phyloP scores from a whole-genome alignment of 805 yeast species.

The Saturnispora kantuleensis region DNA sequence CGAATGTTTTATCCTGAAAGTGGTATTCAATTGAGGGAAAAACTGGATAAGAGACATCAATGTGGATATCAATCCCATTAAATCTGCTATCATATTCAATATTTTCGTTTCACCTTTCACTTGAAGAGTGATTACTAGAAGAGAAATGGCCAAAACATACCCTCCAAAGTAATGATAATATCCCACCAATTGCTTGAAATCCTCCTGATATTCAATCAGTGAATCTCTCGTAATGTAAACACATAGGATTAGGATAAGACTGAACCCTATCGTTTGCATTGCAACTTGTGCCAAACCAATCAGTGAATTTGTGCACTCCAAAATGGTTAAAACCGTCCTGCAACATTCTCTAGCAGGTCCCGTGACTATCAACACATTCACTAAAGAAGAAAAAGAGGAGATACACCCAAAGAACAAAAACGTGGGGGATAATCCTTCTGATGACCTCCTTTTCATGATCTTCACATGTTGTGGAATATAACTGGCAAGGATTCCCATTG shows the following conservation, averaged over 20 bases:
- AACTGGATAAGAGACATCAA: slow-evolving; percentile 59
- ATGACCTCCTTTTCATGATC: slow-evolving; percentile 45
- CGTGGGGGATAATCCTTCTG: slow-evolving; percentile 71
- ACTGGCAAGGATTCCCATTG: slow-evolving; percentile 58
- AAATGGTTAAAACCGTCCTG: slow-evolving; percentile 28
- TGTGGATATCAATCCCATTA: slow-evolving; percentile 59
- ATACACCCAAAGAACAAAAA: slow-evolving; percentile 62
- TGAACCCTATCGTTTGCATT: slow-evolving; percentile 50
- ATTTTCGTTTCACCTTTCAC: slow-evolving; percentile 10
- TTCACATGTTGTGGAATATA: slow-evolving; percentile 69
- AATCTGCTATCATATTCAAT: slow-evolving; percentile 36
- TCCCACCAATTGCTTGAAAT: slow-evolving; percentile 31
- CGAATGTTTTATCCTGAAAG: slow-evolving; percentile 58
- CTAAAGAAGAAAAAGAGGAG: slow-evolving; percentile 56
- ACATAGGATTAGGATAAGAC: slow-evolving; percentile 46
- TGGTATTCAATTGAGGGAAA: slow-evolving; percentile 69
- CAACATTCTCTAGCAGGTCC: slow-evolving; percentile 58
- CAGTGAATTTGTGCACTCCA: slow-evolving; percentile 59
- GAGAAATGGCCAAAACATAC: slow-evolving; percentile 27
- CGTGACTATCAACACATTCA: slow-evolving; percentile 57
- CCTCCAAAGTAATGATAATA: slow-evolving; percentile 33
- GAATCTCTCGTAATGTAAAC: slow-evolving; percentile 38
- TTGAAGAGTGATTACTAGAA: slow-evolving; percentile 27
- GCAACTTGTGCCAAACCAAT: slow-evolving; percentile 60
- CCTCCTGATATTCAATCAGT: slow-evolving; percentile 35